Conservation (phyloP, 176 grass and related monocot genomes). For the Lolium perenne region DNA sequence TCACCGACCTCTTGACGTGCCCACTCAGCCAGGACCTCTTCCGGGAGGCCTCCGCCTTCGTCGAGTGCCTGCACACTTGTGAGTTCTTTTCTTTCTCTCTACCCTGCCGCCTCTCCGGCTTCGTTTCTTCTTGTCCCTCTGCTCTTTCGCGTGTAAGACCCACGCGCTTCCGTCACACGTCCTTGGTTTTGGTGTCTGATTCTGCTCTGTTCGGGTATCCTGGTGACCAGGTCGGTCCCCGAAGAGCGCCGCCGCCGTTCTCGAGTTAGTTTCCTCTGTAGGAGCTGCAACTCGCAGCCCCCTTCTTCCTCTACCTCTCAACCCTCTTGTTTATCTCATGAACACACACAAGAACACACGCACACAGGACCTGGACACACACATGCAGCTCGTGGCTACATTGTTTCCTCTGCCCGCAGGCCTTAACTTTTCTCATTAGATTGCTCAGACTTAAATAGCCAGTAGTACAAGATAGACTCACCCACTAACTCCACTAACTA, state of each 20-base stretch:
- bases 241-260: slow-evolving; percentile 4
- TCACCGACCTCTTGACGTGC: slow-evolving; percentile 71
- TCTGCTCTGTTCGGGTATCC: slow-evolving; percentile 18
- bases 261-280: background rate
- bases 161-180: background rate
- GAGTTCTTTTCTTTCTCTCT: slow-evolving; percentile 42
- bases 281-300: too few species aligned
- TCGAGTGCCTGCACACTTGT: slow-evolving; percentile 93
- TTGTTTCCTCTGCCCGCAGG: too few species aligned
- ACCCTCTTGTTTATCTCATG: too few species aligned
- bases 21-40: slow-evolving; percentile 82
- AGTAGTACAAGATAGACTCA: too few species aligned
- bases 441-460: too few species aligned
- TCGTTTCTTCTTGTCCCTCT: slow-evolving; percentile 1
- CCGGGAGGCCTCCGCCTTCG: slow-evolving; percentile 81
- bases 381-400: too few species aligned
- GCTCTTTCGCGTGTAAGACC: background rate
- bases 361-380: too few species aligned
- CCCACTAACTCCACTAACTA: too few species aligned
- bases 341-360: too few species aligned
- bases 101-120: background rate
- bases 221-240: slow-evolving; percentile 23
- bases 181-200: slow-evolving; percentile 28
- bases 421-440: too few species aligned
- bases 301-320: too few species aligned